A percentile compares a stretch with the other conserved stretches of the same genome.
Evolutionary conservation across 176 grass and related monocot species (phyloP).

Genomic region (Leersia perrieri): DNA sequence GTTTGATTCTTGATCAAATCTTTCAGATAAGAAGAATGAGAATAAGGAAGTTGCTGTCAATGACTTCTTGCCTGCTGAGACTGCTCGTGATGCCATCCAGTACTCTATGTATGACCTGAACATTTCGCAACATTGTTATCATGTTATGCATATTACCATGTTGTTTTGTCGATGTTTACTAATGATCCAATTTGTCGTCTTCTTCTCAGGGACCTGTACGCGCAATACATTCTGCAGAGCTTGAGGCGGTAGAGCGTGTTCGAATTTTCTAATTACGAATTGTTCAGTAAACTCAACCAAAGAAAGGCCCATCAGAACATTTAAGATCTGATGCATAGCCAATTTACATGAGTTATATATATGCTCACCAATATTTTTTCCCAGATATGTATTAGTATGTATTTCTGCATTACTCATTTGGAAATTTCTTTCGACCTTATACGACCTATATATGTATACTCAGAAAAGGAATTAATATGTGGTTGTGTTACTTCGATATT

Average conservation of each 20-base stretch:
- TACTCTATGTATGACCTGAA: conserved; percentile 64
- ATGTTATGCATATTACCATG: not conserved
- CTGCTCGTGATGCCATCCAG: conserved; percentile 71
- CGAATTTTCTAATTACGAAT: not conserved
- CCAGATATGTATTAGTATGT: not conserved
- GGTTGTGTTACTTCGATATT: not conserved
- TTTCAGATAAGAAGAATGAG: conserved; percentile 94
- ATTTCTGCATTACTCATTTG: not conserved
- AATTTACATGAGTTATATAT: conserved; percentile 8
- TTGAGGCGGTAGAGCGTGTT: conserved; percentile 49
- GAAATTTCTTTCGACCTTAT: not conserved
- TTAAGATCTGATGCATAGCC: conserved; percentile 17
- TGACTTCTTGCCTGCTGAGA: conserved; percentile 60
- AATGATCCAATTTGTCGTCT: conserved; percentile 10
- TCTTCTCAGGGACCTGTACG: conserved; percentile 69
- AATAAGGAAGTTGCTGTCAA: conserved; percentile 97
- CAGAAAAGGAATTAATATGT: not conserved
- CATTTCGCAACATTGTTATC: not conserved
- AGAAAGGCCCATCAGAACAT: not conserved
- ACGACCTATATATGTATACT: conserved; percentile 16
- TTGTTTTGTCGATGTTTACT: not conserved
- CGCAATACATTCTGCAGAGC: conserved; percentile 73
- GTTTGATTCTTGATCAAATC: not conserved
- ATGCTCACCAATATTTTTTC: not conserved
- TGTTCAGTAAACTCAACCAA: not conserved